Evolutionary conservation across 345 rosid species (phyloP), one percentile per base, ranked within the genome.

Genomic region (Citrus cavaleriei): DNA sequence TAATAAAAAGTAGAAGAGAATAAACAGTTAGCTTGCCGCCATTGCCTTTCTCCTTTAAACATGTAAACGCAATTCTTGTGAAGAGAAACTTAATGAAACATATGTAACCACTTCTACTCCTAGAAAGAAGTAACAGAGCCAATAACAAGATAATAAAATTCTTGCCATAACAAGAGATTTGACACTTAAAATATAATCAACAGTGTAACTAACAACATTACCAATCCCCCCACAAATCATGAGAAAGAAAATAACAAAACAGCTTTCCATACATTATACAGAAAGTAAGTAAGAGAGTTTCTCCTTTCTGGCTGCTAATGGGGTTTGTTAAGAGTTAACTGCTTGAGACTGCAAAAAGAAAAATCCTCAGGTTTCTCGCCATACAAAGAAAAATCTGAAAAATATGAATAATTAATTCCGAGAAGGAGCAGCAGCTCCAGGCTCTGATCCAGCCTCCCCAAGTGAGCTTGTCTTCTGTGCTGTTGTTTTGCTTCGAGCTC

Each of bases 401-500:
- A 46, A 0, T 46, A 46, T 46, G 51, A 13, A 46, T 42, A 42
- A 42, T 42, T 10, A 42, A 10, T 42, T 42, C 49, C 0, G 18
- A 22, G 89, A 84, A 0, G 83, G 80, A 16, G 86, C 79, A 22
- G 87, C 70, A 1, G 79, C 60, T 8, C 75, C 73, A 13, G 77
- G 71, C 25, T 83, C 64, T 5, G 74, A 83, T 27, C 84, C 71
- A 63, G 51, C 75, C 84, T 87, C 76, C 86, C 84, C 82, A 87
- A 77, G 68, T 88, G 86, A 61, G 91, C 84, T 82, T 97, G 97
- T 69, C 85, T 86, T 78, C 90, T 81, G 72, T 72, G 77, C 88
- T 79, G 85, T 77, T 82, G 95, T 78, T 90, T 97, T 83, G 92
- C 99, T 61, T 94, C 98, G 72, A 88, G 16, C 81, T 94, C 98